Evolutionary conservation across 2,329 filamentous ascomycete genomes (phyloP).

Genomic region (Podosphaera aphanis): DNA sequence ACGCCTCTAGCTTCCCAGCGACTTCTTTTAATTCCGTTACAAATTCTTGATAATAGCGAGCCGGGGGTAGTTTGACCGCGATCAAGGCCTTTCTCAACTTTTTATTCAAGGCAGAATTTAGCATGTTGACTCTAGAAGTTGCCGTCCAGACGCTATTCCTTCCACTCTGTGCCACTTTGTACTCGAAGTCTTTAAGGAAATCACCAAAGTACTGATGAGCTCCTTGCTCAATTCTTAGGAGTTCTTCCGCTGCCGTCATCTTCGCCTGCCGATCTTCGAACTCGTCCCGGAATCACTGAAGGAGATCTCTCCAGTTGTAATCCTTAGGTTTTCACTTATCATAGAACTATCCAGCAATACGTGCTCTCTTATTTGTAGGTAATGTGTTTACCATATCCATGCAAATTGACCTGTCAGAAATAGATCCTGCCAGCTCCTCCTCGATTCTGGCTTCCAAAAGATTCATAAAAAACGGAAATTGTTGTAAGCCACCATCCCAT

Average conservation of each 20-base stretch:
- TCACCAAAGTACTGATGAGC: not conserved
- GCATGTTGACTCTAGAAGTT: not conserved
- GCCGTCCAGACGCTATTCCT: not conserved
- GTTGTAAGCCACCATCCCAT: not conserved
- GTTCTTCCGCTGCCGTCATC: not conserved
- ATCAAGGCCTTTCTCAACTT: not conserved
- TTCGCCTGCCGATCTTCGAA: not conserved
- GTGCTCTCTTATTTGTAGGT: not conserved
- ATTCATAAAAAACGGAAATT: not conserved
- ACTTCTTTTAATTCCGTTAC: not conserved
- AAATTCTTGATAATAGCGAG: not conserved
- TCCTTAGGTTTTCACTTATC: not conserved
- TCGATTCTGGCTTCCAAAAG: not conserved
- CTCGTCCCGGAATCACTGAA: not conserved
- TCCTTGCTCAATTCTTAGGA: not conserved
- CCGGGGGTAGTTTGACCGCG: not conserved
- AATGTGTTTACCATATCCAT: not conserved
- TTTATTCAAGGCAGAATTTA: not conserved
- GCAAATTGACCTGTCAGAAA: not conserved
- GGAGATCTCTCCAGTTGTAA: not conserved
- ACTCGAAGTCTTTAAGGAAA: not conserved
- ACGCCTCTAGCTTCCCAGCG: not conserved
- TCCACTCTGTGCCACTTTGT: not conserved
- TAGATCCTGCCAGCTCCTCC: not conserved
- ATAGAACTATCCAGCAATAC: not conserved